Evolutionary conservation across 805 yeast genomes (phyloP), one percentile per base, ranked within the genome.

Genomic region (Starmerella bacillaris): DNA sequence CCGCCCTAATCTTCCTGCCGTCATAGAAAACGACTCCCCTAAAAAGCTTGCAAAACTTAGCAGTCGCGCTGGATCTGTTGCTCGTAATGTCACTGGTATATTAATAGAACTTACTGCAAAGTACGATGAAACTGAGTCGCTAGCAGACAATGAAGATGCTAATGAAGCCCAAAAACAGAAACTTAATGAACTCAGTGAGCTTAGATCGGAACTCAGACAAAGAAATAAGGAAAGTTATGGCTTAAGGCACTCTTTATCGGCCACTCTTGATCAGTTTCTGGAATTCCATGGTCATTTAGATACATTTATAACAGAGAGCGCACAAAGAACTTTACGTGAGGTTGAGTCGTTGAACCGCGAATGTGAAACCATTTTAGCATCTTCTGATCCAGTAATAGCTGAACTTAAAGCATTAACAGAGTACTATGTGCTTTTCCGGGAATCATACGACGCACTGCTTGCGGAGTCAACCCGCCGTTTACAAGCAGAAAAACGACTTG

Each of bases 101-200:
- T 57, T 84, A 22, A 73, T 71, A 37, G 70, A 83, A 47, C 58
- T 83, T 31, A 75, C 93, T 8, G 70, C 69, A 36, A 94, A 83
- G 56, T 80, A 73, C 47, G 94, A 83, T 53, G 82, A 67, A 40
- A 77, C 70, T 7, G 48, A 58, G 3, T 55, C 56, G 4, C 44
- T 58, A 12, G 40, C 59, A 5, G 54, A 65, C n/a, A 48, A 53
- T 1, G 35, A 45, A 19, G 3, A 79, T 78, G 40, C 59, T 78
- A 3, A 67, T 70, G 56, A 51, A 12, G 9, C 24, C 26, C 53
- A 59, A 24, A 45, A 49, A 28, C 57, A 53, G 24, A 57, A 51
- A 2, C 43, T 50, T 12, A 45, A 41, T 7, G 48, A 46, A 12
- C 38, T 53, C 21, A 39, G 45, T 18, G 49, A 39, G 21, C 39